Percentiles rank a stretch among this genome's conserved stretches.
phyloP scores from a whole-genome alignment of 495 filamentous ascomycete genomes.

The Baudoinia panamericana region DNA sequence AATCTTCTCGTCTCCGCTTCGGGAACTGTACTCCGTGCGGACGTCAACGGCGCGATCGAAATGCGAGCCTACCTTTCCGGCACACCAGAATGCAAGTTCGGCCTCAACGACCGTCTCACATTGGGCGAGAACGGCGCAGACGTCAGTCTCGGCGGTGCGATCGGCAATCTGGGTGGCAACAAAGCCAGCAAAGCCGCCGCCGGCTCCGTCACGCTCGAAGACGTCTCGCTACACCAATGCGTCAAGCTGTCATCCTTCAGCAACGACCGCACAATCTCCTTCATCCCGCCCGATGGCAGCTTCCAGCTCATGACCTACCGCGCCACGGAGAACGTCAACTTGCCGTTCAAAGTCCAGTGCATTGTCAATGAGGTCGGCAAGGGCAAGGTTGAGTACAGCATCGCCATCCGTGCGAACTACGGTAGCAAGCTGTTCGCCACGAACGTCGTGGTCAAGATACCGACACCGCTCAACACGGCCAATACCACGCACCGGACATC shows the following conservation, averaged over 20 bases:
- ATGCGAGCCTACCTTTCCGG: slow-evolving; percentile 98
- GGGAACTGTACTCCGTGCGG: slow-evolving; percentile 86
- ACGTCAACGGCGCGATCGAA: slow-evolving; percentile 94
- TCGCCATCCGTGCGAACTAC: slow-evolving; percentile 94
- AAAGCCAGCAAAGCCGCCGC: slow-evolving; percentile 92
- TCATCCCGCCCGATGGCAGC: slow-evolving; percentile 94
- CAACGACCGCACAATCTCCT: slow-evolving; percentile 92
- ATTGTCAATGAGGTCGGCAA: slow-evolving; percentile 96
- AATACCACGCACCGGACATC: slow-evolving; percentile 84
- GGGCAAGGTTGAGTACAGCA: slow-evolving; percentile 97
- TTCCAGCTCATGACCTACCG: slow-evolving; percentile 99
- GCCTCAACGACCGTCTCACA: slow-evolving; percentile 88
- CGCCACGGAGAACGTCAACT: slow-evolving; percentile 98
- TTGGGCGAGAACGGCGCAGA: slow-evolving; percentile 54
- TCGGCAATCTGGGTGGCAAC: slow-evolving; percentile 55
- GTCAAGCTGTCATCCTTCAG: slow-evolving; percentile 97
- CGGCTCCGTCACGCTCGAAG: slow-evolving; percentile 89
- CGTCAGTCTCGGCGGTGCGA: slow-evolving; percentile 43
- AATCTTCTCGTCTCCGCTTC: slow-evolving; percentile 97
- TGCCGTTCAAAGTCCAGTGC: slow-evolving; percentile 97
- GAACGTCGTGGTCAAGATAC: slow-evolving; percentile 90
- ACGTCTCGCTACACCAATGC: slow-evolving; percentile 99
- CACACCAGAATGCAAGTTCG: slow-evolving; percentile 98
- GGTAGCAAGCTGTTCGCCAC: slow-evolving; percentile 93
- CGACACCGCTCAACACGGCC: slow-evolving; percentile 93